Evolutionary conservation across 2,329 filamentous ascomycete species (phyloP), one percentile per base, ranked within the genome.

Genomic region (Ilyonectria robusta): DNA sequence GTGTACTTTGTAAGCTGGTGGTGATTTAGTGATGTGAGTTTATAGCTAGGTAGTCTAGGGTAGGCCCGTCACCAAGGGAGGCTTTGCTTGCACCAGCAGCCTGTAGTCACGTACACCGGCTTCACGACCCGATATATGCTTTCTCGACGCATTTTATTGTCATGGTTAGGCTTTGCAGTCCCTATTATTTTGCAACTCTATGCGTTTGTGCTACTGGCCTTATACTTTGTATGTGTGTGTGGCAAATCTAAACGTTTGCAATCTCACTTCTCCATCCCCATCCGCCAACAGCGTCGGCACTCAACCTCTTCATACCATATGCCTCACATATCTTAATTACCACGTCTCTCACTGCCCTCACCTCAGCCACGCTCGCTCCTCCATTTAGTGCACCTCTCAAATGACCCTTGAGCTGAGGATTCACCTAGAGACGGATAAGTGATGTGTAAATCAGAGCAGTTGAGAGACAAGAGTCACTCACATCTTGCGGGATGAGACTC

Each of bases 181-280:
- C 7, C n/a, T 26, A 11, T 19, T 5, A 5, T 7, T 15, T 31
- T 17, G n/a, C 33, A 33, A 21, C 46, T 26, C 4, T 8, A 11
- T 37, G 4, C 29, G 29, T 19, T 29, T 47, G 31, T 21, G 31
- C 21, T 29, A 31, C 9, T 29, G 8, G 7, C 26, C 33, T 40
- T 51, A 23, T 4, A 9, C 33, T 19, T 29, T 42, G n/a, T 21
- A 42, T 40, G 10, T 5, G n/a, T n/a, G n/a, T 21, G 21, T 59
- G 17, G 11, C 46, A 40, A 6, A 23, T 67, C 50, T 69, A 76
- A 17, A 76, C 64, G 19, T 59, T 75, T 2, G 72, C 74, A 66
- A 76, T 71, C 50, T 76, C 74, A 66, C 60, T 72, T 35, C 74
- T 74, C 74, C 74, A 76, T 35, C 74, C 74, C 74, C 74, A 76